Evolutionary conservation across 179 eudicot genomes (phyloP), one percentile per base, ranked within the genome.

Genomic region (Beta corolliflora): DNA sequence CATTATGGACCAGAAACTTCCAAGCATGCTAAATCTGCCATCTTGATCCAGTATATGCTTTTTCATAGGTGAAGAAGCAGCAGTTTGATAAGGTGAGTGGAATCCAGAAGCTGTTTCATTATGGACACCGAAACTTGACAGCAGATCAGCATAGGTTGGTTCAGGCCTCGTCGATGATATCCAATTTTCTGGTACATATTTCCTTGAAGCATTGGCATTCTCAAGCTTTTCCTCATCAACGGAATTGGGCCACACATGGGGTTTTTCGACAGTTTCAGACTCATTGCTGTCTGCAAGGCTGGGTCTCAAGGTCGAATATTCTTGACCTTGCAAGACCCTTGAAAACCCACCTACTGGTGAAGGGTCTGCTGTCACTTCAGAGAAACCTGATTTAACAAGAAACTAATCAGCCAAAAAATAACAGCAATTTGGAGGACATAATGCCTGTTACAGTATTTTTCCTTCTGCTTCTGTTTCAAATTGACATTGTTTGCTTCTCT

Each of bases 301-400:
- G 75, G 90, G 89, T 87, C 91, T 88, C 86, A 92, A 83, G 89
- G 88, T 79, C 55, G 92, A 78, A 70, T 83, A 83, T 87, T 96
- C 99, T 92, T 94, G 98, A 90, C 95, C 93, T 91, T 96, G 99
- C 92, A 89, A 82, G 88, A 91, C 92, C 91, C 97, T 92, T 46
- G 92, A 77, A 79, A 89, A 86, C 77, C 90, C 94, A 83, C 86
- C 87, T 54, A 88, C 84, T 67, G 91, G 93, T 68, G 84, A 83
- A 88, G 90, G 90, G 86, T 95, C 95, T 79, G 84, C 84, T 44
- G 85, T 77, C 73, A 86, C 81, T 83, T 88, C 92, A 31, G 89
- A 83, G 46, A 89, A 88, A 86, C 91, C 97, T 94, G 68, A 64
- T 25, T 55, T 64, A 36, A 77, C 31, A 76, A 23, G 7, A 65